Base-by-base conservation (phyloP, 2,329 filamentous ascomycete genomes). In the Cladosporium phlei region DNA sequence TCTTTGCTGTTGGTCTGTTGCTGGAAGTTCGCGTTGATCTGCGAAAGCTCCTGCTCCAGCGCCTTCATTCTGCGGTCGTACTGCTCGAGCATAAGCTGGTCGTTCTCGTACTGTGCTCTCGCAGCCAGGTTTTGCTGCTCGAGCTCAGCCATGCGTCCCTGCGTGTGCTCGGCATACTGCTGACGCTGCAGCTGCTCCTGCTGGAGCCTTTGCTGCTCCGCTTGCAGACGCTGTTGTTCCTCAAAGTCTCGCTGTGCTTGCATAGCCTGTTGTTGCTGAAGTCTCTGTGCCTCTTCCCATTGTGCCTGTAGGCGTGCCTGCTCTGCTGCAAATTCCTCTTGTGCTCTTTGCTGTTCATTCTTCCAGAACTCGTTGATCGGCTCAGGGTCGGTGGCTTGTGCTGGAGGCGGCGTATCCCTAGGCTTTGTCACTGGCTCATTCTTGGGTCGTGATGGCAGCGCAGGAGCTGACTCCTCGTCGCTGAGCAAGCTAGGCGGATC, bases 321-420 rank as follows among this genome's bases (percentile, higher is more conserved):
- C 67, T 98, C 91, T 37, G 90, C 88, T 63, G 94, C 93, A 61
- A 94, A 98, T 65, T 95, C 89, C 56, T 89, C 83, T 65, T 97
- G 94, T 66, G 96, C 89, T 25, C 89, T 80, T 55, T 86, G 85
- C 52, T 95, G 80, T 66, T 97, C 90, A 57, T 82, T 87, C 70
- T 94, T 94, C 93, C 93, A 98, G 67, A 98, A 98, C 59, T 98
- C 93, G 43, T 88, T 88, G 62, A 98, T 97, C 38, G 95, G 88
- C 61, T 93, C 90, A 0, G 91, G 91, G 59, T 96, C 93, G 1
- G 89, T 82, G 0, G 79, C 72, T 57, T 83, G 83, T 5, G 81
- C 77, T 8, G 80, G 79, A 1, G 85, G 80, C 1, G 76, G 72
- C 6, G 88, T 82, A 1, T 86, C 65, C 70, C 76, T 72, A 75